phyloP scores from a whole-genome alignment of 768 basidiomycete species.

The Russula sp. region DNA sequence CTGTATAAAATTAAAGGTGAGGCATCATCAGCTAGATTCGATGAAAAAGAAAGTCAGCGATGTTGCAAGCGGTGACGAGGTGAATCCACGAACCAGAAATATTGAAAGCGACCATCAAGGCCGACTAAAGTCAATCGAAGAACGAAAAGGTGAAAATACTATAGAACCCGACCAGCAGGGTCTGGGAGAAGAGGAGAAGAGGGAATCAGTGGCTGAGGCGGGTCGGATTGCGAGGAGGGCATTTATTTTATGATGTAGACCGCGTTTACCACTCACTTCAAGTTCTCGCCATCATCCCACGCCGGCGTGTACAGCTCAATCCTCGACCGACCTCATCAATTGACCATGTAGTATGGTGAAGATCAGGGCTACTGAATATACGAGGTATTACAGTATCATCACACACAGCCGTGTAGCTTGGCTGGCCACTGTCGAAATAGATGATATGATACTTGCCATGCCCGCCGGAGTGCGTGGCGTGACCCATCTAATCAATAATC shows the following conservation, averaged over 20 bases:
- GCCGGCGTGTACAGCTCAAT: background rate
- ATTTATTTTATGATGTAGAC: background rate
- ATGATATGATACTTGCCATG: too few relatives aligned
- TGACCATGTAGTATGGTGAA: background rate
- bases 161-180: slow-evolving; percentile 24
- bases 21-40: slow-evolving; percentile 50
- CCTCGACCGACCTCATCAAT: background rate
- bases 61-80: background rate
- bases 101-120: slow-evolving; percentile 51
- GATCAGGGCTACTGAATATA: background rate
- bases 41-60: background rate
- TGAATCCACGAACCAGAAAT: slow-evolving; percentile 40
- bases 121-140: slow-evolving; percentile 19
- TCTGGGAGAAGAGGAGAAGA: background rate
- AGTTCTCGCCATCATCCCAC: background rate
- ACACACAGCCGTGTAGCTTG: too few relatives aligned
- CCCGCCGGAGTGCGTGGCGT: too few relatives aligned
- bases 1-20: slow-evolving; percentile 53
- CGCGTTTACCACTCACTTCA: background rate
- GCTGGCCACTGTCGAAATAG: too few relatives aligned
- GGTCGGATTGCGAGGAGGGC: background rate
- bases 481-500: background rate
- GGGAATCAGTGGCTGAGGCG: background rate
- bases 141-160: background rate
- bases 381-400: too few relatives aligned